Evolutionary conservation across 1,284 basidiomycete genomes (phyloP), one percentile per base, ranked within the genome.

Genomic region (Ustilago xerochloae): DNA sequence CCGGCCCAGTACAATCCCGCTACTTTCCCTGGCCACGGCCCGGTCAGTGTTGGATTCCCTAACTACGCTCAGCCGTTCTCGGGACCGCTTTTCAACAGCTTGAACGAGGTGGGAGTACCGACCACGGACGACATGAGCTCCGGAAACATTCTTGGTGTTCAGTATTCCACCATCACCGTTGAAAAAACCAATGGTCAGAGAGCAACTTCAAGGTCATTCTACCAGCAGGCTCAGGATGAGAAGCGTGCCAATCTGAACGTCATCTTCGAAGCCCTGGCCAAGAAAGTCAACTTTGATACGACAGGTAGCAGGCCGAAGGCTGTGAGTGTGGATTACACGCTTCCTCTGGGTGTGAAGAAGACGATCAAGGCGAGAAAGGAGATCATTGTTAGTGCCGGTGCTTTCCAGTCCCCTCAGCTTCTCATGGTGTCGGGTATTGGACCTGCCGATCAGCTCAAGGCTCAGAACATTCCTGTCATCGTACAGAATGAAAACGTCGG

Each of bases 281-380:
- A 80, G 57, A 79, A 77, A 56, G 70, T 85, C 41, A 45, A 68
- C 29, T 80, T 84, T 20, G 54, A 88, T 45, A 80, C 81, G 1
- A 59, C 85, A 1, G 79, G 87, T 13, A 81, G 85, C 18, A 79
- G 86, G 56, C 77, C 74, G 6, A 56, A 53, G 29, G 78, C 76
- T 20, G 66, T 52, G 10, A 63, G 69, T 26, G 77, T 81, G 9
- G 51, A 62, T 4, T 78, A 75, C 57, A 65, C 51, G 5, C 18
- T 74, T 28, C 55, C 62, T 0, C n/a, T 56, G 1, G 70, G 68
- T 13, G 39, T 67, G 22, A 58, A 54, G 24, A 59, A 57, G 50
- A 71, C 65, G 16, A 30, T 73, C 57, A 63, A 63, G 39, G 80
- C 74, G 0, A 38, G 57, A 4, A 75, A 75, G 51, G 82, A 84